phyloP scores from a whole-genome alignment of 352 stramenopile genomes.

The Globisporangium sylvaticum region DNA sequence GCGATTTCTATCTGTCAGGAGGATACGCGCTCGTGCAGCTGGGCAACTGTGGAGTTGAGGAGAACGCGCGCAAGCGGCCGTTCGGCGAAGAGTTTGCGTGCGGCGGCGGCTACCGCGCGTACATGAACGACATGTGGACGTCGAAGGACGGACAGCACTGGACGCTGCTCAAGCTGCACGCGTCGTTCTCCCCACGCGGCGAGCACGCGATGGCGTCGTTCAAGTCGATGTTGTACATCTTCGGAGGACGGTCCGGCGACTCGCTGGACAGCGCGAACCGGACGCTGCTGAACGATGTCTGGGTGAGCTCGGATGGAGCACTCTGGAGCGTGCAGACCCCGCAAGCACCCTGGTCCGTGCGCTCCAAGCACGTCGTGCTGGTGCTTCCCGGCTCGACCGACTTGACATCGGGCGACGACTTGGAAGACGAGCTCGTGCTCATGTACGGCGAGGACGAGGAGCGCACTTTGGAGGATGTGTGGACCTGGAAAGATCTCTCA shows the following conservation, averaged over 20 bases:
- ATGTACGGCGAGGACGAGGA: conserved; percentile 67
- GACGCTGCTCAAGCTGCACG: conserved; percentile 38
- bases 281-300: conserved; percentile 66
- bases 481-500: conserved; percentile 55
- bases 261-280: conserved; percentile 18
- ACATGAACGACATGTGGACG: conserved; percentile 72
- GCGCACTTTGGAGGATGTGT: conserved; percentile 53
- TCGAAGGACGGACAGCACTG: conserved; percentile 58
- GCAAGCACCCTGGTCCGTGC: conserved; percentile 40
- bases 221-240: conserved; percentile 46
- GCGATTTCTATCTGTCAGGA: conserved; percentile 48
- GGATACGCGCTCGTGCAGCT: conserved; percentile 62
- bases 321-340: conserved; percentile 32
- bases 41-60: conserved; percentile 62
- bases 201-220: conserved; percentile 70
- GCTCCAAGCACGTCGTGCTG: conserved; percentile 52
- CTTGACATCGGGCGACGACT: conserved; percentile 35
- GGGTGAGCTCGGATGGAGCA: conserved; percentile 45
- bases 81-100: conserved; percentile 65
- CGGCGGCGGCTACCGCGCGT: conserved; percentile 53
- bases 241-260: conserved; percentile 49
- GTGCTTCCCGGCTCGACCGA: conserved; percentile 37
- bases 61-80: conserved; percentile 41
- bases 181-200: conserved; percentile 44
- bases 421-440: conserved; percentile 48